phyloP scores from a whole-genome alignment of 2,329 filamentous ascomycete genomes.

The Aspergillus sp. region DNA sequence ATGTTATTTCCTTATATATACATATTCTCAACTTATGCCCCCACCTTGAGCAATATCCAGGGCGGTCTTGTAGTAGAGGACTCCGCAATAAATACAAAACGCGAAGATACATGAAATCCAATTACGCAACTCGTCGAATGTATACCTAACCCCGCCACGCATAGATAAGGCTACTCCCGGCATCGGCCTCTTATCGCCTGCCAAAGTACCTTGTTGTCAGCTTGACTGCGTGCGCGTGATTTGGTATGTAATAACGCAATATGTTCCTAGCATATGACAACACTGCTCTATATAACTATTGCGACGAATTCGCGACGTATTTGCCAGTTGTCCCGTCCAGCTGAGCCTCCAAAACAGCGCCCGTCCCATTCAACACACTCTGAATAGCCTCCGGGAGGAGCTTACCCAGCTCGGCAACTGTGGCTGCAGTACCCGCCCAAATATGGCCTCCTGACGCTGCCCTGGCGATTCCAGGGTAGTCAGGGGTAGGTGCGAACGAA shows the following conservation, averaged over 20 bases:
- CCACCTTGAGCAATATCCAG: background rate
- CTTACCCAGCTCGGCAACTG: too few relatives aligned
- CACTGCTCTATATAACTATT: too few relatives aligned
- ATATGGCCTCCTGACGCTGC: constrained; percentile 63
- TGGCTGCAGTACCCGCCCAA: too few relatives aligned
- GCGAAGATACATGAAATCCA: background rate
- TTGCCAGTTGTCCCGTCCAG: constrained; percentile 58
- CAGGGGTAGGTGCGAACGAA: constrained; percentile 63
- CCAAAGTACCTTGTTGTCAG: too few relatives aligned
- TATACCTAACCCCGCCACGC: constrained; percentile 19
- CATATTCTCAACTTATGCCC: background rate
- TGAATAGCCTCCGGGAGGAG: too few relatives aligned
- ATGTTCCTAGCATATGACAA: background rate
- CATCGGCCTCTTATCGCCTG: constrained; percentile 24
- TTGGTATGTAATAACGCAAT: background rate
- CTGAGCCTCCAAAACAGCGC: constrained; percentile 64
- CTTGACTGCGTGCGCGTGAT: background rate
- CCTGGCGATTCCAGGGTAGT: constrained; percentile 67
- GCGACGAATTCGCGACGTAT: constrained; percentile 33
- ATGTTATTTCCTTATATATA: background rate
- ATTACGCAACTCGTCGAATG: background rate
- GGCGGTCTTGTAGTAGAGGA: background rate
- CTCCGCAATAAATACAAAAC: background rate
- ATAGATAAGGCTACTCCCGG: constrained; percentile 39
- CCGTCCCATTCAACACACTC: constrained; percentile 50